phyloP scores from a whole-genome alignment of 2,329 filamentous ascomycete species.

The Leptosphaerulina australis region DNA sequence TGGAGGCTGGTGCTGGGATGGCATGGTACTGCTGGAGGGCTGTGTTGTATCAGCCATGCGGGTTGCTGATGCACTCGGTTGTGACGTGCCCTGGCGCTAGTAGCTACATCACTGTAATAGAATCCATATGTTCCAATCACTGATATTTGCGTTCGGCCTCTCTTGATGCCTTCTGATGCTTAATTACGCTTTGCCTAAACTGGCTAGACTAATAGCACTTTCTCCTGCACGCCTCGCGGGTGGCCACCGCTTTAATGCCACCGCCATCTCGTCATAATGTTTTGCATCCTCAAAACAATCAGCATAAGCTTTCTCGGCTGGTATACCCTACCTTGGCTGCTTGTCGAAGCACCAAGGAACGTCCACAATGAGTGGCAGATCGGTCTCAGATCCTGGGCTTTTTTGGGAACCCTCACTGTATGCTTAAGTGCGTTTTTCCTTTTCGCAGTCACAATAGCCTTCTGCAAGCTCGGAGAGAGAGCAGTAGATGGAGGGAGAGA shows the following conservation, averaged over 20 bases:
- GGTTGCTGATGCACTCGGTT: slow-evolving; percentile 60
- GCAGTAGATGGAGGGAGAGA: not conserved
- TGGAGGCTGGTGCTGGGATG: slow-evolving; percentile 69
- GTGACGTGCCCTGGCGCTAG: slow-evolving; percentile 48
- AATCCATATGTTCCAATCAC: too few species aligned
- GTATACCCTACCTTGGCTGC: not conserved
- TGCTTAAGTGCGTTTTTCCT: not conserved
- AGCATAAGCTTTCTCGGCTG: not conserved
- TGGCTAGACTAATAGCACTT: not conserved
- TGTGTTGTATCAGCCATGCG: slow-evolving; percentile 65
- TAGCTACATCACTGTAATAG: too few species aligned
- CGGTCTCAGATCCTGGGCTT: not conserved
- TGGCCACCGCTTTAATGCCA: not conserved
- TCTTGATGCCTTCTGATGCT: too few species aligned
- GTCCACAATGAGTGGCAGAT: not conserved
- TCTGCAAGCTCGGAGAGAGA: not conserved
- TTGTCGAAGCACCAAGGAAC: not conserved
- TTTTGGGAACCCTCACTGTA: not conserved
- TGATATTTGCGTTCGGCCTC: too few species aligned
- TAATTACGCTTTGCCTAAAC: not conserved
- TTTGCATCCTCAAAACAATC: not conserved
- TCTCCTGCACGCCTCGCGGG: not conserved
- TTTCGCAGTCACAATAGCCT: not conserved
- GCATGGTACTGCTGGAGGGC: slow-evolving; percentile 67
- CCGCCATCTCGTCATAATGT: not conserved